Percentiles rank a stretch among this genome's conserved stretches.
Conservation (phyloP, 805 yeast genomes). For the Ogataea saltuana region DNA sequence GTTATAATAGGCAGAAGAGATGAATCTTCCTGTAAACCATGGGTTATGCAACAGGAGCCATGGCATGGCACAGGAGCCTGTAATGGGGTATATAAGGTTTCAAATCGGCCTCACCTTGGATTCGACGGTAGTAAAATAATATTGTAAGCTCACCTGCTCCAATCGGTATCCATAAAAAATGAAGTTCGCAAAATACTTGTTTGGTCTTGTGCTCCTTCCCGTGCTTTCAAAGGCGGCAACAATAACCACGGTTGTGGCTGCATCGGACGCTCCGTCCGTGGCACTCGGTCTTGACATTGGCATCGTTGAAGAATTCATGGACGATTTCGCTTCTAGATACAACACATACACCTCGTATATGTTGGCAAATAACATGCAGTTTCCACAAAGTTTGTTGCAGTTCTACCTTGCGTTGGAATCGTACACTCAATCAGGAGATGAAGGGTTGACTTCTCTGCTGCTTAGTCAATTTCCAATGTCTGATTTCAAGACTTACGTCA, state of each 20-base stretch:
- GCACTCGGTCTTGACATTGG: conserved; percentile 37
- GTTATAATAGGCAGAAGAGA: no score
- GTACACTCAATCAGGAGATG: conserved; percentile 15
- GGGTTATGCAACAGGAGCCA: no score
- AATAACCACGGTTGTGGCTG: conserved; percentile 26
- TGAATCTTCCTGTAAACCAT: no score
- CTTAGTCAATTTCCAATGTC: conserved; percentile 35
- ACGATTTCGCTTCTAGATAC: conserved; percentile 34
- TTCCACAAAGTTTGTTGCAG: conserved; percentile 34
- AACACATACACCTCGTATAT: conserved; percentile 38
- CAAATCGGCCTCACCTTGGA: neutral
- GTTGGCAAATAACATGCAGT: conserved; percentile 28
- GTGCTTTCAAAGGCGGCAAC: conserved; percentile 2
- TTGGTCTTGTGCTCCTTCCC: neutral
- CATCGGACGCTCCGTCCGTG: conserved; percentile 27
- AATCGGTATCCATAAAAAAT: no score
- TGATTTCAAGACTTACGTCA: conserved; percentile 33
- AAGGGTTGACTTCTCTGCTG: conserved; percentile 29
- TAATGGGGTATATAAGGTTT: neutral
- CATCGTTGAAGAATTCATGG: conserved; percentile 34
- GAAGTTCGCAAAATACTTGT: neutral
- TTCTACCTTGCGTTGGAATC: conserved; percentile 28
- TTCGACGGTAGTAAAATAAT: neutral
- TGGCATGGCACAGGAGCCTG: no score
- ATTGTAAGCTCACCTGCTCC: no score